These are phyloP conservation scores for Xylogone sp. DNA, from an alignment of 2,329 filamentous ascomycete genomes.

Conservation along the genomic window DNA sequence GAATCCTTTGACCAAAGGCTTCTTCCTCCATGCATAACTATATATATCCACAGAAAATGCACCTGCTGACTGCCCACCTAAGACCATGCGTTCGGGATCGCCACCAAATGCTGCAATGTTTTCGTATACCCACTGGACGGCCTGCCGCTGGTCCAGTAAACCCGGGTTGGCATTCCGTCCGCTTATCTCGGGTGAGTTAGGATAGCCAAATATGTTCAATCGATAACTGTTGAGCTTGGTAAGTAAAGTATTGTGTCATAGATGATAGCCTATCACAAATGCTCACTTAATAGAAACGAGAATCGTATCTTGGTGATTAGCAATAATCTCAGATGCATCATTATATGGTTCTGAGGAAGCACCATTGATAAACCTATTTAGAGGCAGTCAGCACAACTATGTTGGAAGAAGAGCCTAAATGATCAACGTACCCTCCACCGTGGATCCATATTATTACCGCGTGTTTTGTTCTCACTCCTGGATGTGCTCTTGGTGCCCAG, in stretches of 20 bases:
- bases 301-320: slow-evolving; percentile 1
- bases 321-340: neutral
- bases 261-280: neutral
- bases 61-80: slow-evolving; percentile 57
- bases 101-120: slow-evolving; percentile 35
- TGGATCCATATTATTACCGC: slow-evolving; percentile 39
- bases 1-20: slow-evolving; percentile 15
- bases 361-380: neutral
- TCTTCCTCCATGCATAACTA: slow-evolving; percentile 13
- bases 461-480: slow-evolving; percentile 19
- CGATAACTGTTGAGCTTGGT: slow-evolving; percentile 30
- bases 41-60: slow-evolving; percentile 45
- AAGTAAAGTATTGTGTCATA: neutral
- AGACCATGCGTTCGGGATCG: slow-evolving; percentile 42
- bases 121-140: slow-evolving; percentile 31
- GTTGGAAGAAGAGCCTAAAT: neutral
- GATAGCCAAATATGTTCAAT: slow-evolving; percentile 31
- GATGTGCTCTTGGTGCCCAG: slow-evolving; percentile 24
- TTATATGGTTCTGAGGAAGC: neutral
- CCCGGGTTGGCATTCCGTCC: slow-evolving; percentile 8
- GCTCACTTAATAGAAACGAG: slow-evolving; percentile 1
- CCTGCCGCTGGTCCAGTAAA: slow-evolving; percentile 23
- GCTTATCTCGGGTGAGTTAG: slow-evolving; percentile 18
- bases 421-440: slow-evolving; percentile 30
- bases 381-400: neutral